Evolutionary conservation across 352 stramenopile genomes (phyloP).

Genomic region (Phytophthora cajani): DNA sequence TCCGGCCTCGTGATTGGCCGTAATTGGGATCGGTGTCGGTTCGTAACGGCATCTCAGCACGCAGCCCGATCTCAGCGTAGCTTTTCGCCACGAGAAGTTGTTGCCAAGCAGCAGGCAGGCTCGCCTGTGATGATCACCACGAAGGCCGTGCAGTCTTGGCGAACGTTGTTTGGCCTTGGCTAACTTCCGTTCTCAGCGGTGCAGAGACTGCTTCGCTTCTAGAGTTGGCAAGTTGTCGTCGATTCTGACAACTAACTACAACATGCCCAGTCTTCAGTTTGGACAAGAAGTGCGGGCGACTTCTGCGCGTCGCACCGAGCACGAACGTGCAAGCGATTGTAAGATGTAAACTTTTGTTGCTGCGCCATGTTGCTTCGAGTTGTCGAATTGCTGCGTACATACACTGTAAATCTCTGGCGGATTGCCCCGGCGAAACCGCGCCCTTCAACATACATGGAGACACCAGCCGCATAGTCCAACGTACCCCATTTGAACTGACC

Average conservation of each 20-base stretch:
- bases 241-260: not conserved
- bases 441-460: no score
- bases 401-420: no score
- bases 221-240: not conserved
- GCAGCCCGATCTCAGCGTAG: conserved; percentile 3
- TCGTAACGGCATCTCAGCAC: conserved; percentile 10
- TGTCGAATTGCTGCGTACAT: not conserved
- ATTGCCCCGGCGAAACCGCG: no score
- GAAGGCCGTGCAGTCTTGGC: not conserved
- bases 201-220: not conserved
- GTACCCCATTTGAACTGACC: no score
- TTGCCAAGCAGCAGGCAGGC: not conserved
- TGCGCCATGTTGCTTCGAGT: not conserved
- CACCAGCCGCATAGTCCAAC: no score
- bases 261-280: not conserved
- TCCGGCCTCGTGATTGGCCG: conserved; percentile 12
- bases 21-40: not conserved
- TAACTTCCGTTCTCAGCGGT: not conserved
- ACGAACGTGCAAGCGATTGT: not conserved
- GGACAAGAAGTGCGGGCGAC: not conserved
- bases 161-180: not conserved
- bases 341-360: not conserved
- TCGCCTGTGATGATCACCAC: not conserved
- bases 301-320: not conserved
- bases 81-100: conserved; percentile 3